These are phyloP conservation scores for Wickerhamiella cacticola DNA, from an alignment of 805 yeast species.

Conservation along the genomic window DNA sequence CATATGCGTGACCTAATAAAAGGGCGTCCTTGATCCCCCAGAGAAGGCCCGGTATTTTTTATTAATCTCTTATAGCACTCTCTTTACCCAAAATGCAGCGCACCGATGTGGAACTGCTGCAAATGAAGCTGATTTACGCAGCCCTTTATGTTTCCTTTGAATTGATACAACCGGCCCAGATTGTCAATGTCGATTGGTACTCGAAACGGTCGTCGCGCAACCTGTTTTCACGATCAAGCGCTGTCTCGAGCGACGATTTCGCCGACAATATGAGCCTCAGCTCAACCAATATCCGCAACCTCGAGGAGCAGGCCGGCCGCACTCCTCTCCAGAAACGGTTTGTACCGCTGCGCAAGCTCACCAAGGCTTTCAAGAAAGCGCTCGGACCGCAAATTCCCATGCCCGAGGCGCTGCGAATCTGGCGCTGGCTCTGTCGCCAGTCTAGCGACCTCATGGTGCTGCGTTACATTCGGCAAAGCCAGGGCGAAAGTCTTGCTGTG, in stretches of 20 bases:
- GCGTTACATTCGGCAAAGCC: constrained; percentile 4
- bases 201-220: not conserved
- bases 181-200: not conserved
- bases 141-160: constrained; percentile 1
- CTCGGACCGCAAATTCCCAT: not conserved
- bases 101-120: not conserved
- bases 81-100: not conserved
- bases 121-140: constrained; percentile 5
- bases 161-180: not conserved
- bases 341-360: not conserved
- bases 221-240: not conserved
- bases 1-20: not conserved
- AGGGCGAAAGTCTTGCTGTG: not conserved
- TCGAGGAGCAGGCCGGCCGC: not conserved
- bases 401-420: not conserved
- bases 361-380: not conserved
- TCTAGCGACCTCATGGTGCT: constrained; percentile 3
- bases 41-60: not conserved
- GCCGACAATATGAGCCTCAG: not conserved
- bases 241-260: constrained; percentile 1
- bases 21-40: not conserved
- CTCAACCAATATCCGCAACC: not conserved
- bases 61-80: not conserved
- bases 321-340: not conserved
- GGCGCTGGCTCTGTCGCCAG: not conserved